Conservation (phyloP, 805 yeast species). For the Ogataea allantospora region DNA sequence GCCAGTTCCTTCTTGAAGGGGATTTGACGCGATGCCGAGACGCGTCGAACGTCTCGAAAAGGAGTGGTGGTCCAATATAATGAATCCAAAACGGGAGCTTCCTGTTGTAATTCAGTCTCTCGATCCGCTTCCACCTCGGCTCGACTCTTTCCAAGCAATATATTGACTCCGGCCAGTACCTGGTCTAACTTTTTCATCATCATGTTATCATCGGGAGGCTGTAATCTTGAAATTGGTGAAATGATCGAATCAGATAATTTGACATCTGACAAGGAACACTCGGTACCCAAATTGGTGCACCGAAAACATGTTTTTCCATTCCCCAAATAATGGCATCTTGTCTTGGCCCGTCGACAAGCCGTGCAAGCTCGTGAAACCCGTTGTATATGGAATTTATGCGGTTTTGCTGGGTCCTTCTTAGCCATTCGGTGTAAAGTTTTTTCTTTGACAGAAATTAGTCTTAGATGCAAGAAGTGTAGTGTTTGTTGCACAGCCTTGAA, state of each 20-base stretch:
- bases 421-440: too few species aligned
- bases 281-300: conserved; percentile 25
- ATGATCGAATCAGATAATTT: conserved; percentile 9
- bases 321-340: conserved; percentile 26
- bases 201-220: not conserved
- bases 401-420: not conserved
- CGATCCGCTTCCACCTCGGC: not conserved
- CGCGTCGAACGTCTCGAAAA: conserved; percentile 24
- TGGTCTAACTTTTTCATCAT: conserved; percentile 2
- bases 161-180: conserved; percentile 2
- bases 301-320: conserved; percentile 27
- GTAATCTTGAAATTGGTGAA: not conserved
- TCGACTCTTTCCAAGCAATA: conserved; percentile 5
- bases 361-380: conserved; percentile 21
- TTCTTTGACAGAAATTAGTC: too few species aligned
- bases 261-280: conserved; percentile 21
- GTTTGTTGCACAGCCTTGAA: too few species aligned
- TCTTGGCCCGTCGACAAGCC: conserved; percentile 28
- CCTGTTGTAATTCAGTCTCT: conserved; percentile 1
- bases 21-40: conserved; percentile 20
- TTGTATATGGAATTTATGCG: conserved; percentile 8
- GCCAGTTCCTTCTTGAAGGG: conserved; percentile 30
- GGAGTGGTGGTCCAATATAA: conserved; percentile 25
- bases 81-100: conserved; percentile 10
- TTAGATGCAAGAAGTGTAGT: too few species aligned